Conservation (phyloP, 371 early-diverging fungal species). For the Mucor mucedo region DNA sequence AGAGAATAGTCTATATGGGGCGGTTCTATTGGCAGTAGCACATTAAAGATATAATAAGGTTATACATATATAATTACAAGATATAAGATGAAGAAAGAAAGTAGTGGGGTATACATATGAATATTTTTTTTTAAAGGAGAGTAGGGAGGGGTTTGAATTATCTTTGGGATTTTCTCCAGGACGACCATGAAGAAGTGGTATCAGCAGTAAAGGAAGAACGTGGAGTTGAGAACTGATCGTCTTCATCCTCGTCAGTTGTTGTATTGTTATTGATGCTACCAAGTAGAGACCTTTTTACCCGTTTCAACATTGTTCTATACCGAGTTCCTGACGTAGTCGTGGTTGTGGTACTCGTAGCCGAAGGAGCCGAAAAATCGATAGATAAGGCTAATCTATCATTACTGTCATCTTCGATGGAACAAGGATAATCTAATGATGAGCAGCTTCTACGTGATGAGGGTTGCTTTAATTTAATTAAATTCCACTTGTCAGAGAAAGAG, state of each 20-base stretch:
- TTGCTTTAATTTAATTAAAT: slow-evolving; percentile 23
- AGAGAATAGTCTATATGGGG: no score
- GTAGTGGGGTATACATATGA: slow-evolving; percentile 2
- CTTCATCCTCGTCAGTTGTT: neutral
- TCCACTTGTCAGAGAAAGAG: slow-evolving; percentile 23
- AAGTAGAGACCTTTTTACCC: slow-evolving; percentile 22
- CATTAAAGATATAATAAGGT: neutral
- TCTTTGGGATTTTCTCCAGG: slow-evolving; percentile 5
- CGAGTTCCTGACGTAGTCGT: slow-evolving; percentile 15
- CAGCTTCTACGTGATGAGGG: slow-evolving; percentile 24
- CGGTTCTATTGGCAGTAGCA: no score
- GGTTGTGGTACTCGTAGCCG: slow-evolving; percentile 13
- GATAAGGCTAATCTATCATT: slow-evolving; percentile 4
- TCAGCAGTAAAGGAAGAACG: slow-evolving; percentile 1
- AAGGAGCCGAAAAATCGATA: slow-evolving; percentile 16
- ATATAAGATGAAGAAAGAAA: neutral
- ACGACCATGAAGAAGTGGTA: neutral
- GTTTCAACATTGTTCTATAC: slow-evolving; percentile 26
- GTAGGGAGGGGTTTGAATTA: neutral
- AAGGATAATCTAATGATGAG: slow-evolving; percentile 14
- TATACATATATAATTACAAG: slow-evolving; percentile 1
- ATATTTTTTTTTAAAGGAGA: neutral
- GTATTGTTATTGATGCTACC: neutral
- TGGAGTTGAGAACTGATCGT: neutral
- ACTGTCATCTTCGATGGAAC: neutral